Percentiles rank a stretch among this genome's conserved stretches.
These are phyloP conservation scores for Dichomitus squalens DNA, from an alignment of 1,284 basidiomycete genomes.

Conservation along the genomic window DNA sequence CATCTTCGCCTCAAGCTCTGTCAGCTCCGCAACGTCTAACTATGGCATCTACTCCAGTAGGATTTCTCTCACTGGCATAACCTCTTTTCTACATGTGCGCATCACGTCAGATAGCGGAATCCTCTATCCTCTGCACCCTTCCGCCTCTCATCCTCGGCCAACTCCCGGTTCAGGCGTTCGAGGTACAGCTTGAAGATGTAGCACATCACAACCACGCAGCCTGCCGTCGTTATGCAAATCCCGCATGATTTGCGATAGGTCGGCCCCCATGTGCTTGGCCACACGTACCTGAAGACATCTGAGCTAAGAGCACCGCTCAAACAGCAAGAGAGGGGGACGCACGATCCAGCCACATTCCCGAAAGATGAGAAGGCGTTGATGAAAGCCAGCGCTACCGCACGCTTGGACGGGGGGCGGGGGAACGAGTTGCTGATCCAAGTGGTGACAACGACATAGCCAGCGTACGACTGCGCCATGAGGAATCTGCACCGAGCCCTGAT, in stretches of 20 bases:
- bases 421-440: conserved; percentile 77
- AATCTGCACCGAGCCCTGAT: conserved; percentile 46
- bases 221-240: conserved; percentile 49
- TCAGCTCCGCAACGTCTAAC: too few species aligned
- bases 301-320: too few species aligned
- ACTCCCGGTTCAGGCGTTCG: conserved; percentile 35
- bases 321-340: conserved; percentile 2
- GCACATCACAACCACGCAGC: conserved; percentile 48
- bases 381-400: conserved; percentile 73
- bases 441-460: conserved; percentile 67
- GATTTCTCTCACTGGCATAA: too few species aligned
- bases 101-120: conserved; percentile 25
- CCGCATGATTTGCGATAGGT: conserved; percentile 47
- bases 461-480: conserved; percentile 75
- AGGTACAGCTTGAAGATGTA: conserved; percentile 47
- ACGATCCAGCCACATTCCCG: conserved; percentile 75
- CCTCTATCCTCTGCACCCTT: conserved; percentile 28
- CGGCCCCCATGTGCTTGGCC: conserved; percentile 44
- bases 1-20: too few species aligned
- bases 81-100: too few species aligned
- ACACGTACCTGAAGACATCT: conserved; percentile 34
- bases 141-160: conserved; percentile 35
- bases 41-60: too few species aligned
- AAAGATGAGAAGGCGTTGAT: conserved; percentile 75
- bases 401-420: conserved; percentile 67